phyloP scores from a whole-genome alignment of 83 land plant species.

The Picea abies region DNA sequence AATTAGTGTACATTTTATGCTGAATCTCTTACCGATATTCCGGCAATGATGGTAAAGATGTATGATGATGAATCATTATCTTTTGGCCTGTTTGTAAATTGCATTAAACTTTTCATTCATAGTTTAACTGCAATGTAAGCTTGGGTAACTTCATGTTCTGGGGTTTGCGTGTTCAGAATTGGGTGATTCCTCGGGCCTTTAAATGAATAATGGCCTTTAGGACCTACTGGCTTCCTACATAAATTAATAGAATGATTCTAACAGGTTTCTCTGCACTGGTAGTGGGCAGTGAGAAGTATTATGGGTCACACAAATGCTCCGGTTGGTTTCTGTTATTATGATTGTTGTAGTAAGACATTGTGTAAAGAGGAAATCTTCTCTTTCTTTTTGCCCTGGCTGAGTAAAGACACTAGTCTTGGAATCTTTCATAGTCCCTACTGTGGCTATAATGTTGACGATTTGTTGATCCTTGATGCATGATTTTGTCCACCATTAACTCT shows the following conservation, averaged over 20 bases:
- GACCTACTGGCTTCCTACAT: slow-evolving; percentile 4
- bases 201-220: neutral
- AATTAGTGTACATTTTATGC: too few relatives aligned
- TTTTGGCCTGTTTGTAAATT: neutral
- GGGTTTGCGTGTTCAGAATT: neutral
- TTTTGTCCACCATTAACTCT: too few relatives aligned
- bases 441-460: too few relatives aligned
- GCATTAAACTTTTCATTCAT: neutral
- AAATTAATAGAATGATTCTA: slow-evolving; percentile 40
- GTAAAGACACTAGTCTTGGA: too few relatives aligned
- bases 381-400: too few relatives aligned
- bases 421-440: too few relatives aligned
- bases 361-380: neutral
- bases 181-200: neutral
- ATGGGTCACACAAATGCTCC: slow-evolving; percentile 4
- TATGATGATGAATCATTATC: neutral
- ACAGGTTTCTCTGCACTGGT: slow-evolving; percentile 90
- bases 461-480: too few relatives aligned
- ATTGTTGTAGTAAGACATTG: neutral
- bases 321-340: neutral
- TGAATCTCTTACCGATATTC: too few relatives aligned
- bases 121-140: neutral
- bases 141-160: neutral
- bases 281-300: slow-evolving; percentile 88
- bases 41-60: too few relatives aligned